phyloP scores from a whole-genome alignment of 768 basidiomycete species.

The Termitomyces sp. region DNA sequence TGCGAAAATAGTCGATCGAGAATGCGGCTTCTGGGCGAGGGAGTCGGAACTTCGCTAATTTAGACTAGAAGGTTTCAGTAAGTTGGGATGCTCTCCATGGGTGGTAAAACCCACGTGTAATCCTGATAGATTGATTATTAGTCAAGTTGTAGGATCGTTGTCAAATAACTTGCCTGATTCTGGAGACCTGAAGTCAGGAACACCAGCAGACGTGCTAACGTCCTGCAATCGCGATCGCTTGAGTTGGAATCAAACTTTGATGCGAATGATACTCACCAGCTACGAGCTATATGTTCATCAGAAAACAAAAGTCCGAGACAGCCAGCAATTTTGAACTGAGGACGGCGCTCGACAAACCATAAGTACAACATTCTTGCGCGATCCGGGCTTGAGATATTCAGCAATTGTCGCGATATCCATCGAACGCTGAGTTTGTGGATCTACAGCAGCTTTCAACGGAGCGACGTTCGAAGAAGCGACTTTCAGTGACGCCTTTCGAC shows the following conservation, averaged over 20 bases:
- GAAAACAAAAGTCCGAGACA: neutral
- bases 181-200: conserved; percentile 87
- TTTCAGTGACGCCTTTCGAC: no score
- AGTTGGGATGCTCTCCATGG: neutral
- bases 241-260: no score
- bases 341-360: conserved; percentile 49
- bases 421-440: conserved; percentile 4
- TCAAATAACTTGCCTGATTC: conserved; percentile 55
- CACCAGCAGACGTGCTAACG: conserved; percentile 75
- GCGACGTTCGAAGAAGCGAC: no score
- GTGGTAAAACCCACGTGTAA: conserved; percentile 39
- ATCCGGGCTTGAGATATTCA: conserved; percentile 62
- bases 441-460: neutral
- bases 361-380: conserved; percentile 63
- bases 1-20: conserved; percentile 80
- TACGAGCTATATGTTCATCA: conserved; percentile 44
- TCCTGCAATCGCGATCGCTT: conserved; percentile 31
- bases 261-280: conserved; percentile 42
- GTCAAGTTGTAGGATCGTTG: neutral
- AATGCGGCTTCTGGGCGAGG: conserved; percentile 97
- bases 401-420: conserved; percentile 43
- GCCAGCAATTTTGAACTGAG: neutral
- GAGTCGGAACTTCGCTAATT: conserved; percentile 68
- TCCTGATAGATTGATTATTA: conserved; percentile 25
- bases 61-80: conserved; percentile 42